Base-by-base conservation (phyloP, 2,329 filamentous ascomycete genomes). In the Fusarium globosum region DNA sequence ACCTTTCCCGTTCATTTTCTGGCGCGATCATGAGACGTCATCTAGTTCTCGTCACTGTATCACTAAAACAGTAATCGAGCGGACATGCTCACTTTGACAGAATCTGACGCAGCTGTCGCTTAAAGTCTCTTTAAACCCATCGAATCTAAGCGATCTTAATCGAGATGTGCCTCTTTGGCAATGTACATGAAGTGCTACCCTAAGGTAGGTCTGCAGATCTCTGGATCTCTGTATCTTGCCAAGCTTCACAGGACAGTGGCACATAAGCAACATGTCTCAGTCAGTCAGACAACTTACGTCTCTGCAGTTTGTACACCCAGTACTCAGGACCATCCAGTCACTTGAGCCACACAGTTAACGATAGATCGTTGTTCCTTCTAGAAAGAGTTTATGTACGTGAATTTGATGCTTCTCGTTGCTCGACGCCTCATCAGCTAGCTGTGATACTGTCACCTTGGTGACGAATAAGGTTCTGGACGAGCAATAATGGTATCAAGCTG, bases 1-100 rank as follows among this genome's bases (percentile, higher is more conserved):
- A 11, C 11, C 10, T 51, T 23, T 14, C 23, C 23, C 4, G 6
- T 23, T 21, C 7, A 9, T 26, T 52, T 20, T 52, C n/a, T 26
- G 10, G 4, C 3, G 4, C 3, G 1, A 21, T 13, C n/a, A 53
- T 26, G n/a, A 53, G 23, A 10, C 0, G 15, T 11, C 14, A 28
- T 38, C 49, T 38, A 51, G 2, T 23, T 35, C n/a, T 51, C 48
- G 23, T 1, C 46, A 30, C 15, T 4, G 3, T 30, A n/a, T 2
- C 14, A 13, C n/a, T n/a, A 3, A 33, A 49, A 49, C 4, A 21
- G 43, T 14, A 28, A 21, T 9, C 4, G 18, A 20, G 18, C 8
- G 20, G 7, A 21, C 20, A 30, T 3, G 4, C 10, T 30, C 20
- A 2, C 20, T 21, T 12, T 36, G 3, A 15, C 6, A 2, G 9